Conservation (phyloP, 2,329 filamentous ascomycete species). For the Ophiocordyceps sinensis region DNA sequence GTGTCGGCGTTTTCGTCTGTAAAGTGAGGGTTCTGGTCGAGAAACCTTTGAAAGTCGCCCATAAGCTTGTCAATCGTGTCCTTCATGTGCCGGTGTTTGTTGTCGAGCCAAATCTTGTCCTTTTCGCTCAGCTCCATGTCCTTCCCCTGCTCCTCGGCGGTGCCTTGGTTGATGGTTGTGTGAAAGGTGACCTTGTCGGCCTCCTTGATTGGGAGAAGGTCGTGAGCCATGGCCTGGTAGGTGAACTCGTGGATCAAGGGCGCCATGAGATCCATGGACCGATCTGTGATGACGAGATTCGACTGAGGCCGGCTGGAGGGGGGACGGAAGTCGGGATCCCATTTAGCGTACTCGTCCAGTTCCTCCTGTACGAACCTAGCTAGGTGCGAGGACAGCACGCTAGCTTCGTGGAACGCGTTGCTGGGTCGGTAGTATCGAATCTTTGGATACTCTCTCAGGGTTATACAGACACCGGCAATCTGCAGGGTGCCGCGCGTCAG, state of each 20-base stretch:
- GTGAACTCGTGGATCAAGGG: conserved; percentile 92
- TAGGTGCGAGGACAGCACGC: conserved; percentile 73
- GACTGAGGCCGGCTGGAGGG: conserved; percentile 65
- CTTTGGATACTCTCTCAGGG: conserved; percentile 84
- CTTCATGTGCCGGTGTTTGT: conserved; percentile 93
- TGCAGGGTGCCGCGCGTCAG: conserved; percentile 3
- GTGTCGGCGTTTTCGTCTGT: conserved; percentile 56
- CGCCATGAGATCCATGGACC: conserved; percentile 82
- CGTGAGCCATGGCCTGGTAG: conserved; percentile 96
- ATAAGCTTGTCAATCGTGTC: conserved; percentile 91
- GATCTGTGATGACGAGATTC: conserved; percentile 73
- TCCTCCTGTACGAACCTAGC: conserved; percentile 86
- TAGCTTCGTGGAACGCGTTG: conserved; percentile 68
- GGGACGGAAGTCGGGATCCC: conserved; percentile 72
- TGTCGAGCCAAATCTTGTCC: conserved; percentile 90
- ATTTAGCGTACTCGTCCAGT: conserved; percentile 76
- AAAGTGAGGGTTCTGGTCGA: conserved; percentile 84
- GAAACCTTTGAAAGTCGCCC: conserved; percentile 82
- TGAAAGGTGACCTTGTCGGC: conserved; percentile 78
- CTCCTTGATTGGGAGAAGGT: conserved; percentile 77
- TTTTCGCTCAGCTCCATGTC: conserved; percentile 85
- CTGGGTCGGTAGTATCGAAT: conserved; percentile 79
- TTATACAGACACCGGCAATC: conserved; percentile 58
- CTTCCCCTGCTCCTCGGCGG: conserved; percentile 58
- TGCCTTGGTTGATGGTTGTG: conserved; percentile 63